phyloP scores from a whole-genome alignment of 306 rosid species.

The Cotoneaster glaucophyllus region DNA sequence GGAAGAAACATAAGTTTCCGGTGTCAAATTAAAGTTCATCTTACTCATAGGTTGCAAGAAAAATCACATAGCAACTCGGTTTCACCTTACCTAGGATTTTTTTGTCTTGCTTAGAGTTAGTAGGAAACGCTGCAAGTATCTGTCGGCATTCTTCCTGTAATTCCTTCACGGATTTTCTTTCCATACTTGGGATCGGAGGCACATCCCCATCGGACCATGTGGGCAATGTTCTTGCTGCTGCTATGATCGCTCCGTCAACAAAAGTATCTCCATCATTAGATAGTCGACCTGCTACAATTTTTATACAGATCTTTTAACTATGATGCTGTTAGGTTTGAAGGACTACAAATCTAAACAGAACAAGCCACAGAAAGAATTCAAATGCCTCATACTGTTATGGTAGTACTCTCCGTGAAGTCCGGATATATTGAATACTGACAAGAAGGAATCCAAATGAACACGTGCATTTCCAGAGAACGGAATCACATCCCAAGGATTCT shows the following conservation, averaged over 20 bases:
- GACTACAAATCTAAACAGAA: not conserved
- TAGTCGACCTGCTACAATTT: conserved; percentile 47
- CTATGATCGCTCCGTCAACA: conserved; percentile 85
- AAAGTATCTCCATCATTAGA: conserved; percentile 52
- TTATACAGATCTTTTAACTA: conserved; percentile 3
- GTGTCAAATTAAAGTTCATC: not conserved
- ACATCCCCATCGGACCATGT: conserved; percentile 82
- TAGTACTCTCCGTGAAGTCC: conserved; percentile 87
- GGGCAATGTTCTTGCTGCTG: conserved; percentile 82
- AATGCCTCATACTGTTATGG: conserved; percentile 51
- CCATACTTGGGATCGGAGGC: conserved; percentile 77
- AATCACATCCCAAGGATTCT: conserved; percentile 90
- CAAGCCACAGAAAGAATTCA: conserved; percentile 6
- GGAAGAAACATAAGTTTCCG: conserved; percentile 15
- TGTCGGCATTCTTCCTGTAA: conserved; percentile 66
- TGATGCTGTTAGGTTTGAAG: conserved; percentile 3
- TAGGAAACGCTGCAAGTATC: conserved; percentile 55
- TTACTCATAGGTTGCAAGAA: not conserved
- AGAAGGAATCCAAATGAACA: conserved; percentile 87
- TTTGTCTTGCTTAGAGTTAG: conserved; percentile 67
- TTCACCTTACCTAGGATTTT: conserved; percentile 49
- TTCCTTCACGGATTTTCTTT: conserved; percentile 68
- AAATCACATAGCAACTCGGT: not conserved
- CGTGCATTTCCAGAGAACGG: conserved; percentile 65
- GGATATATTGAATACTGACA: conserved; percentile 83